Evolutionary conservation across 371 early-diverging fungal genomes (phyloP).

Genomic region (Mucor sp.): DNA sequence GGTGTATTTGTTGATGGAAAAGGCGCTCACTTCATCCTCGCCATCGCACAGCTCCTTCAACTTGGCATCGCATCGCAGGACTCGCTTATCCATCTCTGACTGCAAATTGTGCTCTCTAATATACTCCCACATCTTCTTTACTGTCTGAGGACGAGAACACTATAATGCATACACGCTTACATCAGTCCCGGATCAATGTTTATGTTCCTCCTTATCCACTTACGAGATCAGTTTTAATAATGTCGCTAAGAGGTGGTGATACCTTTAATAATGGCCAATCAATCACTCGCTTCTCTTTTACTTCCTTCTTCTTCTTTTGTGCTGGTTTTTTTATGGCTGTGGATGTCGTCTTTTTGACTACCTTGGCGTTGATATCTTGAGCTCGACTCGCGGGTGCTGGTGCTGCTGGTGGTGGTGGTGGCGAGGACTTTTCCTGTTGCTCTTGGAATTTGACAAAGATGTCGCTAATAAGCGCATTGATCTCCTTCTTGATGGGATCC

Average conservation of each 20-base stretch:
- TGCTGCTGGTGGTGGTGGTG: neutral
- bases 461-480: conserved; percentile 40
- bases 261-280: conserved; percentile 22
- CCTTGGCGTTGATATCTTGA: neutral
- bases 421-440: neutral
- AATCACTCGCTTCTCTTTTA: conserved; percentile 8
- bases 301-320: conserved; percentile 6
- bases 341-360: conserved; percentile 1
- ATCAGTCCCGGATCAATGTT: neutral
- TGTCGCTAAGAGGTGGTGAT: conserved; percentile 28
- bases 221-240: conserved; percentile 20
- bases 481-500: conserved; percentile 34
- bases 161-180: conserved; percentile 9
- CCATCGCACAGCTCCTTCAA: conserved; percentile 32
- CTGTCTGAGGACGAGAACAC: conserved; percentile 44
- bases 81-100: conserved; percentile 37
- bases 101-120: conserved; percentile 47
- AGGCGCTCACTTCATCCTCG: conserved; percentile 5
- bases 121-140: conserved; percentile 52
- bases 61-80: conserved; percentile 41
- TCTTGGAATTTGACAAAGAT: conserved; percentile 20
- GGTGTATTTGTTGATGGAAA: conserved; percentile 20
- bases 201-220: neutral
- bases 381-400: neutral
- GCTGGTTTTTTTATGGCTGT: conserved; percentile 7